Evolutionary conservation across 2,329 filamentous ascomycete species (phyloP), one percentile per base, ranked within the genome.

Genomic region (Metarhizium guizhouense): DNA sequence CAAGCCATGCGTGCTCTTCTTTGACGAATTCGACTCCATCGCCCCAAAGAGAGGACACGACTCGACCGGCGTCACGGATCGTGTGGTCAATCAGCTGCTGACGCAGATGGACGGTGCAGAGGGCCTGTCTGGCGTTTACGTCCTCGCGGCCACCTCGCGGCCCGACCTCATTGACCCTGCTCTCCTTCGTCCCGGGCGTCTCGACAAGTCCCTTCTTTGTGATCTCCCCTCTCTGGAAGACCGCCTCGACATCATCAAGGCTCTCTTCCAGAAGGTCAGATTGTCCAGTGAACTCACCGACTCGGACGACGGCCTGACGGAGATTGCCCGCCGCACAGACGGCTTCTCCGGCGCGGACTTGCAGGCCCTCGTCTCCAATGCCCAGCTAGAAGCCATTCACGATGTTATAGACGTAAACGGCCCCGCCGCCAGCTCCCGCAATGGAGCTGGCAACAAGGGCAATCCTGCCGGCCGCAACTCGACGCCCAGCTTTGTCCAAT

Each of bases 61-160:
- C 69, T 94, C 88, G 2, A 99, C 94, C 0, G 94, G 95, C 61
- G 95, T 99, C n/a, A 99, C 94, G 0, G 95, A 99, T 71, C 85
- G 95, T 42, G 95, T 99, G 0, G 94, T 99, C 63, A 99, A 99
- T 69, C 95, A 99, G 76, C 84, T 99, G 56, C 81, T 99, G 11
- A 99, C 95, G 0, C 93, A 97, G 70, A 99, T 99, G 94, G 94
- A 99, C 66, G 94, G 94, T 66, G 94, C 94, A 0, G 95, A 99
- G 71, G 95, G 94, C 0, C 74, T 99, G 4, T 91, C 87, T 0
- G 94, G 94, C 2, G 95, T 99, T 0, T 99, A 99, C 64, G 94
- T 99, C 6, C 81, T 99, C 3, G 95, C 95, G 25, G 95, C 94
- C 1, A 99, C 94, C 0, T 93, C 87, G 1, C 79, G 95, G 5